Evolutionary conservation across 495 filamentous ascomycete species (phyloP).

Genomic region (Platismatia glauca): DNA sequence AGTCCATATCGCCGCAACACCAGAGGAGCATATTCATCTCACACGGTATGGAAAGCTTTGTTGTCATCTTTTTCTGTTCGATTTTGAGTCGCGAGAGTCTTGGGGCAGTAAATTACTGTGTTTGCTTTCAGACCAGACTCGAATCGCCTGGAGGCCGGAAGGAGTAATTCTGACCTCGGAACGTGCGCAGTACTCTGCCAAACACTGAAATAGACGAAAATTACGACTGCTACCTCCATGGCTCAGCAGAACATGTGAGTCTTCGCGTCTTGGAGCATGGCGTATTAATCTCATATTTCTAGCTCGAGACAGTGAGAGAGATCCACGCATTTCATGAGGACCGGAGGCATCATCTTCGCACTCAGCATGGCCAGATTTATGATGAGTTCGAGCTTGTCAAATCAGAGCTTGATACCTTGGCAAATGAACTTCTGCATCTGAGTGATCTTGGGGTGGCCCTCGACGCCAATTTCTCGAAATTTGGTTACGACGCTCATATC

Average conservation of each 20-base stretch:
- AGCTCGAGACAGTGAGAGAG: conserved; percentile 38
- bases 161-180: not conserved
- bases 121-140: not conserved
- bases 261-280: not conserved
- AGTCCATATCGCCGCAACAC: conserved; percentile 45
- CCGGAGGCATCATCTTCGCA: conserved; percentile 34
- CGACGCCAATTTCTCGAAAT: conserved; percentile 49
- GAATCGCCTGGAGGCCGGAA: not conserved
- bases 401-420: conserved; percentile 39
- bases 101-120: not conserved
- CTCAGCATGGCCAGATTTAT: conserved; percentile 36
- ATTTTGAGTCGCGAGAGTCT: not conserved
- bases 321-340: conserved; percentile 41
- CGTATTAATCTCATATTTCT: not conserved
- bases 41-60: conserved; percentile 15
- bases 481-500: conserved; percentile 49
- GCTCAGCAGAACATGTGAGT: conserved; percentile 42
- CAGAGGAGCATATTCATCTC: conserved; percentile 41
- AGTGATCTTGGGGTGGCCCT: conserved; percentile 42
- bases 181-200: conserved; percentile 26
- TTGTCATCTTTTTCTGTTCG: not conserved
- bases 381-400: conserved; percentile 46
- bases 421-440: conserved; percentile 42
- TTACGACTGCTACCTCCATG: conserved; percentile 46
- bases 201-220: conserved; percentile 32